Percentiles rank a stretch among this genome's conserved stretches.
Conservation (phyloP, 2,329 filamentous ascomycete genomes). For the Paecilomyces sp. region DNA sequence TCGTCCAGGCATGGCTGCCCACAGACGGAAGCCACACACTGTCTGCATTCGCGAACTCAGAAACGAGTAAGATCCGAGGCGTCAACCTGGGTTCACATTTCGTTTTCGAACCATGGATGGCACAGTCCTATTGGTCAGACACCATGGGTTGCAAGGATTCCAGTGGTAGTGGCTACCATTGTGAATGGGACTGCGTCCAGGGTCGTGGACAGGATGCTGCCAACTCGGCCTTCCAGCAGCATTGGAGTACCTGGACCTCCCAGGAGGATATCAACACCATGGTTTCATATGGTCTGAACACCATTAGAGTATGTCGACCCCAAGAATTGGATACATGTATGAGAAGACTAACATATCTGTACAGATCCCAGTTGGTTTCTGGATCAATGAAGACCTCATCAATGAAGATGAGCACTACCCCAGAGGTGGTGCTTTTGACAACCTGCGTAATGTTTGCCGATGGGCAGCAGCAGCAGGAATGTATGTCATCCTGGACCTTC, state of each 20-base stretch:
- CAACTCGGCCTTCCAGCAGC: constrained; percentile 38
- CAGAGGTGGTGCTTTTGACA: constrained; percentile 23
- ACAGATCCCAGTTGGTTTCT: neutral
- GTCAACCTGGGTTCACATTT: constrained; percentile 46
- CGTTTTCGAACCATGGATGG: constrained; percentile 45
- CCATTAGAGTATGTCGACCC: constrained; percentile 42
- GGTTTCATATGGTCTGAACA: constrained; percentile 40
- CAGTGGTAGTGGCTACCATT: constrained; percentile 15
- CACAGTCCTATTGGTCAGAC: constrained; percentile 30
- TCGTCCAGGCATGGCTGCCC: neutral
- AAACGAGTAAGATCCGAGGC: constrained; percentile 36
- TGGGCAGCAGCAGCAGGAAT: constrained; percentile 38
- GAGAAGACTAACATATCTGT: neutral
- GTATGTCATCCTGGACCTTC: constrained; percentile 44
- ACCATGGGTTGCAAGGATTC: constrained; percentile 35
- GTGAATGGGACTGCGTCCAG: constrained; percentile 45
- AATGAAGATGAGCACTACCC: neutral
- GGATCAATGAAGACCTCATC: neutral
- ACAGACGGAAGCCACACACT: neutral
- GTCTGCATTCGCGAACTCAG: neutral
- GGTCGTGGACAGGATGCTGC: constrained; percentile 36
- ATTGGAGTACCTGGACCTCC: constrained; percentile 42
- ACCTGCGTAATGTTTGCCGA: constrained; percentile 35
- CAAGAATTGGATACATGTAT: neutral
- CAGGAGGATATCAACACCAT: constrained; percentile 40